These are phyloP conservation scores for Carex scoparia DNA, from an alignment of 176 grass and related monocot species.

Conservation along the genomic window DNA sequence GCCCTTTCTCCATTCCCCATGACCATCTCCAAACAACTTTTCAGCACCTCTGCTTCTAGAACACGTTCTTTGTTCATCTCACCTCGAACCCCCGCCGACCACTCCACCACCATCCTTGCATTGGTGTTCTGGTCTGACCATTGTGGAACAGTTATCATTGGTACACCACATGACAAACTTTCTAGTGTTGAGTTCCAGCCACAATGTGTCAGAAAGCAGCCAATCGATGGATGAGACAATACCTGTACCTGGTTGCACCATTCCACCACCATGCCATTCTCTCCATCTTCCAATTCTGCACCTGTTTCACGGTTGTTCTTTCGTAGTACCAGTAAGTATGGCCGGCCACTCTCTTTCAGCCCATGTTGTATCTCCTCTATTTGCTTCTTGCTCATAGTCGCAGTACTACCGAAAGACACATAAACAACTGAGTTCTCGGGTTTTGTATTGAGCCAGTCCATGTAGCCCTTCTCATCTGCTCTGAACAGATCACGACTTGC, in stretches of 20 bases:
- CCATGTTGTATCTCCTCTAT: conserved; percentile 29
- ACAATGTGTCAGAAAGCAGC: conserved; percentile 41
- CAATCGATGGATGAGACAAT: conserved; percentile 28
- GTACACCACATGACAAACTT: conserved; percentile 33
- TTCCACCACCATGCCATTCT: conserved; percentile 27
- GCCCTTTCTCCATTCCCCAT: conserved; percentile 20
- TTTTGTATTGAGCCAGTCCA: conserved; percentile 33
- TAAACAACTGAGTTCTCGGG: conserved; percentile 48
- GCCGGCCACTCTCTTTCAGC: conserved; percentile 14
- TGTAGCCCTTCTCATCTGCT: conserved; percentile 27
- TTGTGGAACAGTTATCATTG: conserved; percentile 26
- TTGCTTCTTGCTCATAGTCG: conserved; percentile 14
- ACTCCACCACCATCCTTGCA: conserved; percentile 15
- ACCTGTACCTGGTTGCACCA: conserved; percentile 53
- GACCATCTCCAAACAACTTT: conserved; percentile 22
- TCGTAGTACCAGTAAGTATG: conserved; percentile 40
- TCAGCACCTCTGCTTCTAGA: conserved; percentile 12
- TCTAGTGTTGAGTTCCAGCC: conserved; percentile 40
- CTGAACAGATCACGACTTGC: conserved; percentile 32
- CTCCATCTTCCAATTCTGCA: too few species aligned
- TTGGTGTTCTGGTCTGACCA: conserved; percentile 29
- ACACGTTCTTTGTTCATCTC: neutral
- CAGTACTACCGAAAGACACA: conserved; percentile 43
- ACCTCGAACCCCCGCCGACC: conserved; percentile 7
- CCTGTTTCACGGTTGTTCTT: conserved; percentile 2